Evolutionary conservation across 2,329 filamentous ascomycete species (phyloP), one percentile per base, ranked within the genome.

Genomic region (Fusarium incarnatum): DNA sequence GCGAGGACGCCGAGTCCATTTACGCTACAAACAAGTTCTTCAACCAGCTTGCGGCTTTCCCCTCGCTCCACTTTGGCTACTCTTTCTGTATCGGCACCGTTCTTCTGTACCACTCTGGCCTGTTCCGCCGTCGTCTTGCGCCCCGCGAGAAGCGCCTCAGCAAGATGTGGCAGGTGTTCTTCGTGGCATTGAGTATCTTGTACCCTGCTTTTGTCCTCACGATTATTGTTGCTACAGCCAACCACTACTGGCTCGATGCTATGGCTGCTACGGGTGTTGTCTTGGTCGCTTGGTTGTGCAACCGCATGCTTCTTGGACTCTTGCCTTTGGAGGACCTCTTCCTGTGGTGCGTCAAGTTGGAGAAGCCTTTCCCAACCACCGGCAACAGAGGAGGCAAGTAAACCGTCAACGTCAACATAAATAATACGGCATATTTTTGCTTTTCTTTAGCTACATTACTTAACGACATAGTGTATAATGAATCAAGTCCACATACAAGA

Each of bases 271-370:
- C 86, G 1, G 71, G 86, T 20, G 88, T 92, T 5, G 91, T 89
- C 48, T 81, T 82, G 1, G 68, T 90, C 12, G 88, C 88, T 0
- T 92, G 88, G 86, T 68, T 80, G 56, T 81, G 80, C 63, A 86
- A 86, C 70, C 78, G 82, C 18, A 75, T 82, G 16, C 73, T 92
- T 56, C 76, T 91, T 62, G 90, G 89, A 64, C 77, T 92, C 64
- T 73, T 91, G 32, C 85, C 86, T 0, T 58, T 92, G 10, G 90
- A 92, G 75, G 90, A 92, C 73, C 89, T 87, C 77, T 87, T 92
- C 73, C 79, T 92, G 32, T 90, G 85, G 85, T 79, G 83, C 10
- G 80, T 90, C 69, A 82, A 87, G 58, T 85, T 92, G 40, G 87
- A 91, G 74, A 92, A 92, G 79, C 89, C 89, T 0, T 81, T 82